phyloP scores from a whole-genome alignment of 129 eudicot species.

The Pseudognaphalium luteoalbum region DNA sequence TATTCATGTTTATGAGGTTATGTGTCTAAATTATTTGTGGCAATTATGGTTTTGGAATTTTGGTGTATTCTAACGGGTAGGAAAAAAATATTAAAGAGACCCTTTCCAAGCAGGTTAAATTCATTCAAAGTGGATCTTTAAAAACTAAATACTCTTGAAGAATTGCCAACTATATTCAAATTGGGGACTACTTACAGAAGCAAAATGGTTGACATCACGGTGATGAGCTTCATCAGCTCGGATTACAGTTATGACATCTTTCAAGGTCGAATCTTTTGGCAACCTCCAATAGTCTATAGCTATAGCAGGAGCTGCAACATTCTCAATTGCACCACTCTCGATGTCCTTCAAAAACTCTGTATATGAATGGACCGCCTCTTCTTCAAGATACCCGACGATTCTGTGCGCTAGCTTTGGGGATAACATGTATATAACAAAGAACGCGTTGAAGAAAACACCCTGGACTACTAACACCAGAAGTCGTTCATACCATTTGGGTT shows the following conservation, averaged over 20 bases:
- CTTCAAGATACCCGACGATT: constrained; percentile 93
- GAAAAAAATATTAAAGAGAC: neutral
- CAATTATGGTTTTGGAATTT: neutral
- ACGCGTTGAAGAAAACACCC: constrained; percentile 88
- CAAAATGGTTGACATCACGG: constrained; percentile 97
- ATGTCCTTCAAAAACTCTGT: constrained; percentile 89
- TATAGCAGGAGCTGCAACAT: constrained; percentile 91
- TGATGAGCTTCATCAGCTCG: constrained; percentile 99
- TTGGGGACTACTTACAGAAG: constrained; percentile 66
- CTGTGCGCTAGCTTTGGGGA: constrained; percentile 95
- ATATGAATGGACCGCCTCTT: constrained; percentile 93
- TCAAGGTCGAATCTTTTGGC: constrained; percentile 81
- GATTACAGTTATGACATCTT: constrained; percentile 83
- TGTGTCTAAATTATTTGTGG: neutral
- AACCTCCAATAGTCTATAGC: constrained; percentile 96
- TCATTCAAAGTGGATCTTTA: neutral
- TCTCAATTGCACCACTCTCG: constrained; percentile 74
- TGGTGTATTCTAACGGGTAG: neutral
- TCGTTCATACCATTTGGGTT: constrained; percentile 95
- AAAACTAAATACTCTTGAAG: neutral
- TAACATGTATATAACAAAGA: constrained; percentile 63
- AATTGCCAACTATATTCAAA: neutral
- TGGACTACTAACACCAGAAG: constrained; percentile 84
- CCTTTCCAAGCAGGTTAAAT: neutral
- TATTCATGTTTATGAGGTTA: neutral